phyloP scores from a whole-genome alignment of 805 yeast species.

The Soucietia sequanensis region DNA sequence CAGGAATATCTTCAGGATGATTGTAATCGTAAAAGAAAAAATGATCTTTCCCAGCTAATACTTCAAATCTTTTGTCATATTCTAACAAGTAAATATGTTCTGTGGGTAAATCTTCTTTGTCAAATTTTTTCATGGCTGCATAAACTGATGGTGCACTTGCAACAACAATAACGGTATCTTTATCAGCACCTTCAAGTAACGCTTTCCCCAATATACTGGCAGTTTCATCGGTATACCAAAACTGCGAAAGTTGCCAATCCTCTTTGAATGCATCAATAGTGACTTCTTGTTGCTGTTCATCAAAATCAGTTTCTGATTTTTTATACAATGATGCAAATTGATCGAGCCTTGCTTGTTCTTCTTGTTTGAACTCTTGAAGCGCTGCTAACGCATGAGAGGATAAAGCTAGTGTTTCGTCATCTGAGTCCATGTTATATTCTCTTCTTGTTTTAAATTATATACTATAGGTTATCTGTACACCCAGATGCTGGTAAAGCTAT shows the following conservation, averaged over 20 bases:
- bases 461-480: too few relatives aligned
- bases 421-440: conserved; percentile 31
- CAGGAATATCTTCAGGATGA: conserved; percentile 61
- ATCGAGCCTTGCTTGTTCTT: conserved; percentile 57
- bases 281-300: conserved; percentile 27
- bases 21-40: conserved; percentile 78
- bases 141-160: conserved; percentile 92
- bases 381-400: conserved; percentile 54
- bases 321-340: conserved; percentile 54
- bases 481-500: too few relatives aligned
- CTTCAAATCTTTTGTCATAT: conserved; percentile 71
- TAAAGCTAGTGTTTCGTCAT: conserved; percentile 44
- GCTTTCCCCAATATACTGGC: conserved; percentile 69
- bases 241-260: conserved; percentile 94
- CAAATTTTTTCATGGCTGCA: conserved; percentile 68
- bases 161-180: conserved; percentile 66
- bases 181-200: conserved; percentile 72
- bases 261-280: conserved; percentile 79
- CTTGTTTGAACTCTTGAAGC: conserved; percentile 60
- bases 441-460: too few relatives aligned
- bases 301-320: conserved; percentile 57
- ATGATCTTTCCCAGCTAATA: conserved; percentile 64
- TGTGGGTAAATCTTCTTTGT: conserved; percentile 55
- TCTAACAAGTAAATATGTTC: conserved; percentile 73
- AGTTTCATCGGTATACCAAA: conserved; percentile 81